Base-by-base conservation (phyloP, 805 yeast genomes). In the Kazachstania psychrophila region DNA sequence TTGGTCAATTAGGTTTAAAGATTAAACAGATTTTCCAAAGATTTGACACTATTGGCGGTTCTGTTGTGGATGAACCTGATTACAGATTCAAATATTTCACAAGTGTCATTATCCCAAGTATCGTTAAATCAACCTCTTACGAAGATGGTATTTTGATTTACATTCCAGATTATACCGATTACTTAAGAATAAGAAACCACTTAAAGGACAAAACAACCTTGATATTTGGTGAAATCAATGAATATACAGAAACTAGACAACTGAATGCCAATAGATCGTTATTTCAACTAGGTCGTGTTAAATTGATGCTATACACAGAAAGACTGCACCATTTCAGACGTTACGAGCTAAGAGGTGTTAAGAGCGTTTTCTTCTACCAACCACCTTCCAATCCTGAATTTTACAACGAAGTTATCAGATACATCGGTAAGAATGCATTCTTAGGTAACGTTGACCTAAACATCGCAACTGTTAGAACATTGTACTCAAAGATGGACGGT, bases 261-360 rank as follows among this genome's bases (percentile, higher is more conserved):
- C 56, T 85, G 23, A 74, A 86, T 1, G 68, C 85, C 33, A 73
- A 78, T 14, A 70, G 97, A 46, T 70, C 84, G 6, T 62, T 70
- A 26, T 92, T 92, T 54, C 73, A 71, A 23, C 69, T 73, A 28
- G 74, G 76, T 2, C 70, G 77, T 38, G 63, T 66, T 22, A 79
- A 82, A 49, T 69, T 89, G 19, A 56, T 92, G 64, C 61, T 92
- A n/a, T 89, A 89, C 60, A 84, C 96, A 0, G 97, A 89, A 52
- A 79, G 98, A 69, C 65, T 89, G 55, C 97, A 92, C 59, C 92
- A 85, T 54, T 92, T 78, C 65, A 75, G 95, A 45, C 70, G 97
- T 36, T 88, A 73, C 57, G 88, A 83, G 40, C 67, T 92, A 35
- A 74, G 71, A 41, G 97, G 97, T 19, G 95, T 85, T 16, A 79